Percentiles rank a stretch among this genome's conserved stretches.
These are phyloP conservation scores for Fusarium luffae DNA, from an alignment of 2,329 filamentous ascomycete species.

Conservation along the genomic window DNA sequence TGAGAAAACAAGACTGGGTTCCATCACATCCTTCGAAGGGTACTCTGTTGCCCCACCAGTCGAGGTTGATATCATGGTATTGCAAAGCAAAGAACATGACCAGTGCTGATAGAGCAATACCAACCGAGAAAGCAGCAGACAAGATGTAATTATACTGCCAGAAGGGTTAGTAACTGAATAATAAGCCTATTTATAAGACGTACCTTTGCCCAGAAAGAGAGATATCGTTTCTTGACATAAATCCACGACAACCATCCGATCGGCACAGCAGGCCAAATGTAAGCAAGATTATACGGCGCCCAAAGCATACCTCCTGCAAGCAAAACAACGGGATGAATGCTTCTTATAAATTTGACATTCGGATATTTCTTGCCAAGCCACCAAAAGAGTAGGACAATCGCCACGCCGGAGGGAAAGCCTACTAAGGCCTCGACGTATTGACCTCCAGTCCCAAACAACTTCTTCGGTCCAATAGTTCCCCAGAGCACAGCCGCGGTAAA, in stretches of 20 bases:
- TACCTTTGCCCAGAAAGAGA: conserved; percentile 61
- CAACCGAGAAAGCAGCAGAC: conserved; percentile 58
- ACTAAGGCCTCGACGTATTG: conserved; percentile 52
- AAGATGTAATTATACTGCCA: conserved; percentile 59
- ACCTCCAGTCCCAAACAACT: conserved; percentile 51
- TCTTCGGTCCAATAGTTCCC: conserved; percentile 54
- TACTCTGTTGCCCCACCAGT: conserved; percentile 60
- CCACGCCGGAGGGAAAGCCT: conserved; percentile 55
- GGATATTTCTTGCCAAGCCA: conserved; percentile 50
- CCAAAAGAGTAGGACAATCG: conserved; percentile 52
- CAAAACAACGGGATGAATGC: conserved; percentile 57
- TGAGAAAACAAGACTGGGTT: conserved; percentile 34
- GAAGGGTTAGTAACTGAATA: no score
- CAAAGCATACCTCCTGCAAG: conserved; percentile 55
- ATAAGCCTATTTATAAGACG: no score
- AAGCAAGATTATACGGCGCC: conserved; percentile 59
- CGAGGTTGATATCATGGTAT: conserved; percentile 50
- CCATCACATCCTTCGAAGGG: conserved; percentile 46
- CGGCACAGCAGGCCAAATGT: conserved; percentile 59
- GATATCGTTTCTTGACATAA: conserved; percentile 57
- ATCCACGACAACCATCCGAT: conserved; percentile 62
- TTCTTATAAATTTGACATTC: conserved; percentile 49
- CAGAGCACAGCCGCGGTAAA: conserved; percentile 55
- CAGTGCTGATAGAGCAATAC: conserved; percentile 59
- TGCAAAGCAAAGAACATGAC: conserved; percentile 62